Evolutionary conservation across 2,329 filamentous ascomycete species (phyloP).

Genomic region (Anthostomella pinea): DNA sequence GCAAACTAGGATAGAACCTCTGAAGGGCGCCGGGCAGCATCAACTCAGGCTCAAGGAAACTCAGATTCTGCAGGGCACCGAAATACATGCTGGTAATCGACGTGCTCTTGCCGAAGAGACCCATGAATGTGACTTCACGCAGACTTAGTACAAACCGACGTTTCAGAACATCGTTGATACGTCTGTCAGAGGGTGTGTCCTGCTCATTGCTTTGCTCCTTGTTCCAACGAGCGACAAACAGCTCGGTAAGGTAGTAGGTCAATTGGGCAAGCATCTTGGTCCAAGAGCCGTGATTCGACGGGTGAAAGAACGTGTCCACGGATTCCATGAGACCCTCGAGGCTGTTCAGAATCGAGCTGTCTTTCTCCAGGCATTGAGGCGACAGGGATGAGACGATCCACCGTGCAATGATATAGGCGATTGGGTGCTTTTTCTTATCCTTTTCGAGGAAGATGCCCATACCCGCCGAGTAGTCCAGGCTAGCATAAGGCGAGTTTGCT

Average conservation of each 20-base stretch:
- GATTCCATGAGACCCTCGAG: conserved; percentile 91
- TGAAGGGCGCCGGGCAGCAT: conserved; percentile 92
- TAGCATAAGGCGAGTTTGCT: conserved; percentile 86
- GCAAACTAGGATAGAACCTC: conserved; percentile 93
- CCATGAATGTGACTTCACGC: conserved; percentile 95
- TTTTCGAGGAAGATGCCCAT: conserved; percentile 84
- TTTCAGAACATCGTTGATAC: conserved; percentile 77
- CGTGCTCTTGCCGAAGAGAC: conserved; percentile 92
- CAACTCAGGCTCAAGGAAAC: conserved; percentile 85
- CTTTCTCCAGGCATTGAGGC: conserved; percentile 72
- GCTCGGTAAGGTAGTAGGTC: conserved; percentile 88
- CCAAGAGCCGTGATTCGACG: conserved; percentile 92
- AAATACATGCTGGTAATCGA: conserved; percentile 91
- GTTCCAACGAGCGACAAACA: conserved; percentile 98
- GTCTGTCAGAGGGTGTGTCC: conserved; percentile 76
- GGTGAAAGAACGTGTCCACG: conserved; percentile 97
- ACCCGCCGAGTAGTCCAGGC: conserved; percentile 79
- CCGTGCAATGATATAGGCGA: conserved; percentile 86
- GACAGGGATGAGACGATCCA: conserved; percentile 94
- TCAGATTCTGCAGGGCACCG: conserved; percentile 82
- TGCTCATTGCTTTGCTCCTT: conserved; percentile 90
- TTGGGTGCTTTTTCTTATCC: conserved; percentile 89
- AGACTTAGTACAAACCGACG: conserved; percentile 84
- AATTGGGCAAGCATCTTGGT: conserved; percentile 86
- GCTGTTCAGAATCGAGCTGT: conserved; percentile 76